Evolutionary conservation across 2,329 filamentous ascomycete species (phyloP), one percentile per base, ranked within the genome.

Genomic region (Capronia americana): DNA sequence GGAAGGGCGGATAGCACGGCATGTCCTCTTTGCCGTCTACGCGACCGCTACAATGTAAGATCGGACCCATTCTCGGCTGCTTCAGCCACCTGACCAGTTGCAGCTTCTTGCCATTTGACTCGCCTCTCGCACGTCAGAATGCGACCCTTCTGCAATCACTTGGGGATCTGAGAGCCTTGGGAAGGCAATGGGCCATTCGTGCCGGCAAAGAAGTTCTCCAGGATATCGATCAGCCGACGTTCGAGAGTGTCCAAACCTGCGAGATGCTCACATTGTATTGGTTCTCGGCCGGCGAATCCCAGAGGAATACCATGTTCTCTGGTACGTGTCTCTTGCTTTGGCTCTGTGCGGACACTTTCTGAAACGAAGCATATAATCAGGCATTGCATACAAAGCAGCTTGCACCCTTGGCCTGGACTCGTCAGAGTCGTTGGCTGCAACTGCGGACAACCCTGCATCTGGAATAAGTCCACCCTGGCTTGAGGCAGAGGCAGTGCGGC

Each of bases 241-340:
- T 66, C 28, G 63, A 66, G 46, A 66, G 57, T 8, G 63, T 66
- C 12, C 58, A 62, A 58, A 66, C 63, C 11, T 62, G 57, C 41
- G 58, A 66, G 50, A 58, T 66, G 44, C 53, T 66, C 17, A 57
- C 63, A 17, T 26, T 66, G 14, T 66, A 66, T 57, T 66, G 63
- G 63, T 66, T 66, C 53, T 62, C 58, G 44, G 57, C 58, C 4
- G 63, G 63, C 2, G 63, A 66, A 17, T 66, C 38, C 20, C 50
- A 61, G 53, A 50, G 63, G n/a, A 66, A 66, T 34, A 62, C 58
- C 48, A 66, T 62, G 63, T 66, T 66, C 53, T 62, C 54, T 20
- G 58, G 63, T 62, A 62, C n/a, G 61, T 54, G 4, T 20, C 41
- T 61, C 14, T 38, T 48, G 32, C 51, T 10, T 1, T 61, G 14